Percentiles rank a stretch among this genome's conserved stretches.
Evolutionary conservation across 2,329 filamentous ascomycete species (phyloP).

Genomic region (Fusarium sp.): DNA sequence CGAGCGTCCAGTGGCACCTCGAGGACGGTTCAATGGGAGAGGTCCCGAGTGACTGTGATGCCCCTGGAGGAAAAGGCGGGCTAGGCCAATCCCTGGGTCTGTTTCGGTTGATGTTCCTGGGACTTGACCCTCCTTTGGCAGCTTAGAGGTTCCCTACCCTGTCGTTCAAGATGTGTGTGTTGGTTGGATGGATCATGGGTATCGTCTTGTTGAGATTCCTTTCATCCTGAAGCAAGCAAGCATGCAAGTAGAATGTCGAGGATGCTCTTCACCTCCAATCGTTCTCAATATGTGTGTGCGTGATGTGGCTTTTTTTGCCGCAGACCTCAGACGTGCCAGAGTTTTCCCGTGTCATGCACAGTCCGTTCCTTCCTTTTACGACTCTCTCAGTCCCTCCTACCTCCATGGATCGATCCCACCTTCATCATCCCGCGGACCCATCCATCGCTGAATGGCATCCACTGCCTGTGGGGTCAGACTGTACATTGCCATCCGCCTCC

Average conservation of each 20-base stretch:
- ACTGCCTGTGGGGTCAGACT: conserved; percentile 17
- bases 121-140: conserved; percentile 32
- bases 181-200: conserved; percentile 1
- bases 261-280: not conserved
- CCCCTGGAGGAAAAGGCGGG: conserved; percentile 28
- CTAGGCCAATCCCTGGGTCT: conserved; percentile 35
- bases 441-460: conserved; percentile 18
- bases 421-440: conserved; percentile 11
- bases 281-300: not conserved
- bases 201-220: conserved; percentile 15
- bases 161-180: not conserved
- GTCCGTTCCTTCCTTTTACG: conserved; percentile 1
- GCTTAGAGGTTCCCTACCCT: conserved; percentile 15
- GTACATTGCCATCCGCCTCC: conserved; percentile 2
- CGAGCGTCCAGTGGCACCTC: conserved; percentile 12
- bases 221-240: not conserved
- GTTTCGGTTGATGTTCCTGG: conserved; percentile 38
- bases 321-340: not conserved
- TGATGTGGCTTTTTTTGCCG: not conserved
- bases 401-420: conserved; percentile 29
- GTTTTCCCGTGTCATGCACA: conserved; percentile 1
- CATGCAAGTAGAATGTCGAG: not conserved
- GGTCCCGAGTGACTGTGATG: conserved; percentile 28
- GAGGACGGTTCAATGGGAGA: conserved; percentile 10
- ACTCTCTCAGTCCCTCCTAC: not conserved